These are phyloP conservation scores for Rhazya stricta DNA, from an alignment of 257 asterid genomes.

Conservation along the genomic window DNA sequence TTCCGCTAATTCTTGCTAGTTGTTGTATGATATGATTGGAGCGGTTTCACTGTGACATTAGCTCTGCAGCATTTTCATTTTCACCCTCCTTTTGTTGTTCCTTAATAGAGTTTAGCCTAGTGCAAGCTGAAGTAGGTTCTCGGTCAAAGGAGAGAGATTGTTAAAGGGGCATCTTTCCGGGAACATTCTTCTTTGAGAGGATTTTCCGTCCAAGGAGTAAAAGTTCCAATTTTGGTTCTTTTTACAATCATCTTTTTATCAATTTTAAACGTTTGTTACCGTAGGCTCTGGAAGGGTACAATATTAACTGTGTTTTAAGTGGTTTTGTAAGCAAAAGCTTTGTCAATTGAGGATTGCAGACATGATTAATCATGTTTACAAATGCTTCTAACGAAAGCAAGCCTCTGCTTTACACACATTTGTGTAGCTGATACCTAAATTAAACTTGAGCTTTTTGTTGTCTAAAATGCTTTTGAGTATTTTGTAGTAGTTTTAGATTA, in stretches of 20 bases:
- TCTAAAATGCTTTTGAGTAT: background rate
- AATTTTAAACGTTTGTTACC: background rate
- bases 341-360: background rate
- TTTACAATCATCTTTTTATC: background rate
- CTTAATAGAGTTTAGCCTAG: background rate
- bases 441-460: background rate
- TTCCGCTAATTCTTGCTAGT: background rate
- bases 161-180: background rate
- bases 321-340: background rate
- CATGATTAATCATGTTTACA: background rate
- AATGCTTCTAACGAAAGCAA: too few species aligned
- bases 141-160: background rate
- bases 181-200: background rate
- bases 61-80: background rate
- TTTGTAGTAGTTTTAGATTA: background rate
- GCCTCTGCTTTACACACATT: too few species aligned
- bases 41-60: background rate
- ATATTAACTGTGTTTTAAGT: background rate
- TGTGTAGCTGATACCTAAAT: too few species aligned
- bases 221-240: background rate
- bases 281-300: background rate
- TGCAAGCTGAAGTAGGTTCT: background rate
- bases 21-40: background rate
- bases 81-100: background rate
- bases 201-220: background rate